Evolutionary conservation across 768 basidiomycete species (phyloP).

Genomic region (Rhodotorula taiwanensis): DNA sequence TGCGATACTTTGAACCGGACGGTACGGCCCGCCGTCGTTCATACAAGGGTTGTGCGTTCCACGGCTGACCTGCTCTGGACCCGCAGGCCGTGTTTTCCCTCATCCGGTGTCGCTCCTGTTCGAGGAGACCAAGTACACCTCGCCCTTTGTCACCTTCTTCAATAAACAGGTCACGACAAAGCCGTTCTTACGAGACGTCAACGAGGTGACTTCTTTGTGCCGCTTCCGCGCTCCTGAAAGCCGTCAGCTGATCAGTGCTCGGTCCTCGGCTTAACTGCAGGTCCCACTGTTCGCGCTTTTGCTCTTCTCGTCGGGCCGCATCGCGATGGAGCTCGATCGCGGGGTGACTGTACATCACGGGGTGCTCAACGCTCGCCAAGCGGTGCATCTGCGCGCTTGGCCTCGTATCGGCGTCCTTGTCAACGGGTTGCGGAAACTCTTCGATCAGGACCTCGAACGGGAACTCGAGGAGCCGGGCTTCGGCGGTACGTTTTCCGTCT

Average conservation of each 20-base stretch:
- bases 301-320: conserved; percentile 66
- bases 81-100: conserved; percentile 59
- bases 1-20: conserved; percentile 66
- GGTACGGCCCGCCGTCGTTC: too few relatives aligned
- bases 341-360: conserved; percentile 64
- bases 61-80: not conserved
- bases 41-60: too few relatives aligned
- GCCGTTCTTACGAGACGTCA: conserved; percentile 76
- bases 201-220: conserved; percentile 55
- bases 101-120: conserved; percentile 81
- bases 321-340: conserved; percentile 68
- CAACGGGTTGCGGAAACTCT: conserved; percentile 69
- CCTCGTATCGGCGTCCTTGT: conserved; percentile 86
- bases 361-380: conserved; percentile 32
- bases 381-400: conserved; percentile 66
- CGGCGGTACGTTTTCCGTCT: conserved; percentile 15
- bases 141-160: conserved; percentile 76
- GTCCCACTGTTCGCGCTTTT: conserved; percentile 81
- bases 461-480: conserved; percentile 57
- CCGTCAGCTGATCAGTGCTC: too few relatives aligned
- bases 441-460: conserved; percentile 61
- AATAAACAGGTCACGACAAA: conserved; percentile 74
- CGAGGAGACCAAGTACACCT: conserved; percentile 61
- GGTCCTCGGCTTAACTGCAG: conserved; percentile 47
- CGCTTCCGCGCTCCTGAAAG: too few relatives aligned